These are phyloP conservation scores for Filobasidium uniguttulatum DNA, from an alignment of 1,284 basidiomycete genomes.

Conservation along the genomic window DNA sequence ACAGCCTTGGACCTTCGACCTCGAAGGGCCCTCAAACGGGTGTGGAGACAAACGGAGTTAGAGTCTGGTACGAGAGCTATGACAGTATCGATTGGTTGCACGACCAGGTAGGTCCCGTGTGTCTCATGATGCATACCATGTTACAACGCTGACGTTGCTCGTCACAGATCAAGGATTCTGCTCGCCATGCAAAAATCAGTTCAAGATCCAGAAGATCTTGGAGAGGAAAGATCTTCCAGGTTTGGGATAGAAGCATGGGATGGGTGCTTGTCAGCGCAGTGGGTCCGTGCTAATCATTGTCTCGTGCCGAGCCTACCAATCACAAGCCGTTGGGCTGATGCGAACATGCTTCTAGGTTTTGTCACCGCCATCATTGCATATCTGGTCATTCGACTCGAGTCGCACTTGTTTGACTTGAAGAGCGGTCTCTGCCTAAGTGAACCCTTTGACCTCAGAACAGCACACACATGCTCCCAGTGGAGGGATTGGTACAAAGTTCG, in stretches of 20 bases:
- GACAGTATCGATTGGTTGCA: conserved; percentile 65
- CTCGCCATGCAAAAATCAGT: conserved; percentile 55
- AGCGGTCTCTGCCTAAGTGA: conserved; percentile 65
- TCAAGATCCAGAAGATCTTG: conserved; percentile 50
- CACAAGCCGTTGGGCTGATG: background rate
- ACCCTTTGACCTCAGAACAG: conserved; percentile 61
- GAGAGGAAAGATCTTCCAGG: conserved; percentile 55
- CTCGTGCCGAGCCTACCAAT: background rate
- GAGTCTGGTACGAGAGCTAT: conserved; percentile 61
- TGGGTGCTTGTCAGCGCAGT: conserved; percentile 80
- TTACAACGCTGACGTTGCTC: background rate
- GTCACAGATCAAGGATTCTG: conserved; percentile 63
- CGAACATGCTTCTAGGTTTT: conserved; percentile 47
- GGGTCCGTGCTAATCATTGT: conserved; percentile 17
- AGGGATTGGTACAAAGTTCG: conserved; percentile 29
- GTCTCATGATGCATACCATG: background rate
- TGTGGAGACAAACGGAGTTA: conserved; percentile 57
- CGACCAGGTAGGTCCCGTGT: conserved; percentile 45
- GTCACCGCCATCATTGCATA: conserved; percentile 74
- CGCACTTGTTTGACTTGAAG: conserved; percentile 86
- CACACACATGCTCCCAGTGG: conserved; percentile 40
- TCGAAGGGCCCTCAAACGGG: background rate
- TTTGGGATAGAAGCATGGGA: conserved; percentile 67
- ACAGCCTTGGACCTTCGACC: background rate
- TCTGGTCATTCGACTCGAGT: conserved; percentile 71